Conservation (phyloP, 75 land plant species). For the Cupressus sempervirens region DNA sequence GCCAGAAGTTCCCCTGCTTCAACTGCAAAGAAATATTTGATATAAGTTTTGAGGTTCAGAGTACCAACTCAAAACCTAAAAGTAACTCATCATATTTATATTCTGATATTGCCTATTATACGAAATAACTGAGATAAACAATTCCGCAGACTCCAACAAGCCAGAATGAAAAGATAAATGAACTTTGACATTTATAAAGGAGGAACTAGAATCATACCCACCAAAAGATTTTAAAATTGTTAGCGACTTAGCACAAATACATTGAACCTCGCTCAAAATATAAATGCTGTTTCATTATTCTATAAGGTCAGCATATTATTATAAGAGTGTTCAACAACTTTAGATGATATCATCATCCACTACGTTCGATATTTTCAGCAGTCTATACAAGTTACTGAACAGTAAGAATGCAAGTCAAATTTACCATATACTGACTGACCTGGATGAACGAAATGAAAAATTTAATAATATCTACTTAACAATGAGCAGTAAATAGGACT, state of each 20-base stretch:
- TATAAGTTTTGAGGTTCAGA: not conserved
- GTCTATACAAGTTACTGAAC: not conserved
- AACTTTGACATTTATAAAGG: not conserved
- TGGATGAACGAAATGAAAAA: not conserved
- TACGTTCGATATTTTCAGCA: not conserved
- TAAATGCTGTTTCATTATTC: not conserved
- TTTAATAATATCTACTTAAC: not conserved
- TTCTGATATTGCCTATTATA: not conserved
- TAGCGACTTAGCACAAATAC: not conserved
- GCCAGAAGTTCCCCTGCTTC: not conserved
- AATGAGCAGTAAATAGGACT: not conserved
- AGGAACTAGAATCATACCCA: not conserved
- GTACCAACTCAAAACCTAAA: not conserved
- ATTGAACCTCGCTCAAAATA: not conserved
- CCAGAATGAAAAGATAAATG: not conserved
- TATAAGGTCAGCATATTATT: not conserved
- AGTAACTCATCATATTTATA: not conserved
- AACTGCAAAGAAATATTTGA: conserved; percentile 6
- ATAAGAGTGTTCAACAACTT: not conserved
- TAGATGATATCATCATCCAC: not conserved
- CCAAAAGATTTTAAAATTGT: not conserved
- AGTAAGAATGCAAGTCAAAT: not conserved
- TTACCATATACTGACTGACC: not conserved
- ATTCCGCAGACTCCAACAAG: not conserved
- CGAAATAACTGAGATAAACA: not conserved